Percentiles rank a stretch among this genome's conserved stretches.
phyloP scores from a whole-genome alignment of 371 early-diverging fungal species.

The Saksenaea vasiformis region DNA sequence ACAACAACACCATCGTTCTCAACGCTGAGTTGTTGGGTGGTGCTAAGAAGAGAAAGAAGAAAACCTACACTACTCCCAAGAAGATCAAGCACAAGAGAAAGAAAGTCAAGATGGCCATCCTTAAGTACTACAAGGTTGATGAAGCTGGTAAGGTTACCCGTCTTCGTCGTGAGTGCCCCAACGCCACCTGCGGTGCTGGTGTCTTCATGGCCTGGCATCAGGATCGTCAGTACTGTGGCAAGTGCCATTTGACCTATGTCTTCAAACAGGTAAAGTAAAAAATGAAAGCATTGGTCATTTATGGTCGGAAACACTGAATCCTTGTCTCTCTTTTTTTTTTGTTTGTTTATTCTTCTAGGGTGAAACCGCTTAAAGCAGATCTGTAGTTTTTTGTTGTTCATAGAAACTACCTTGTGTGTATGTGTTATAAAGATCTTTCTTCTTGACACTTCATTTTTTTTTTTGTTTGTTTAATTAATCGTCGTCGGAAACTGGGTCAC shows the following conservation, averaged over 20 bases:
- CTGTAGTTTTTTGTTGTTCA: background rate
- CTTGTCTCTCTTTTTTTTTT: conserved; percentile 10
- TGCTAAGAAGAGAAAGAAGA: conserved; percentile 98
- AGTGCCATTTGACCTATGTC: conserved; percentile 59
- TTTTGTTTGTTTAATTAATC: conserved; percentile 12
- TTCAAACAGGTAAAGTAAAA: conserved; percentile 35
- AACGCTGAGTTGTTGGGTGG: conserved; percentile 74
- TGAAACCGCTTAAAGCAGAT: conserved; percentile 1
- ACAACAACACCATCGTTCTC: conserved; percentile 88
- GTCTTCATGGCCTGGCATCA: conserved; percentile 97
- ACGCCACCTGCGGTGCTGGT: conserved; percentile 94
- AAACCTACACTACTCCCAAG: conserved; percentile 98
- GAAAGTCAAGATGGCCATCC: conserved; percentile 96
- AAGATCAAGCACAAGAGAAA: conserved; percentile 98
- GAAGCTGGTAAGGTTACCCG: conserved; percentile 95
- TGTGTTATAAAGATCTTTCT: background rate
- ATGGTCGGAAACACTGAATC: conserved; percentile 7
- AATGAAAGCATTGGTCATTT: background rate
- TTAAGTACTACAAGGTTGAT: conserved; percentile 97
- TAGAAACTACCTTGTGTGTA: background rate
- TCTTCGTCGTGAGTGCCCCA: conserved; percentile 95
- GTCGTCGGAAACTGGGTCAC: conserved; percentile 35
- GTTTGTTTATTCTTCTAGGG: background rate
- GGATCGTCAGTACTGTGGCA: conserved; percentile 95
- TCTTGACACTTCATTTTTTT: background rate